These are phyloP conservation scores for Paecilomyces variotii DNA, from an alignment of 2,329 filamentous ascomycete genomes.

Conservation along the genomic window DNA sequence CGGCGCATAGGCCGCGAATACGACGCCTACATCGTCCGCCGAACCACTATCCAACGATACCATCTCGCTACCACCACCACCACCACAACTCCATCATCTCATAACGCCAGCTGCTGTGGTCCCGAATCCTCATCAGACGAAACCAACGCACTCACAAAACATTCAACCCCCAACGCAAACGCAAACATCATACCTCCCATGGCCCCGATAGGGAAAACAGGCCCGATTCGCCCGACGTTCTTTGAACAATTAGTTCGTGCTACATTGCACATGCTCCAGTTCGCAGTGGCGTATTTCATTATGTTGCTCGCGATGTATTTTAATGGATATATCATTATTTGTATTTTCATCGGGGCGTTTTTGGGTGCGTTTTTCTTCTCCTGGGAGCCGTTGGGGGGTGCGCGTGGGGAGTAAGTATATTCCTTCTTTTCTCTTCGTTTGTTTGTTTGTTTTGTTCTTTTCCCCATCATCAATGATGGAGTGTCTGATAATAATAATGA, in stretches of 20 bases:
- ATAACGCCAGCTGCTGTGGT: neutral
- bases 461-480: neutral
- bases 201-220: neutral
- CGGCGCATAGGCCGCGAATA: conserved; percentile 65
- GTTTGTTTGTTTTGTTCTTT: neutral
- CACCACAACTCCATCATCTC: neutral
- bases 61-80: neutral
- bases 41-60: conserved; percentile 31
- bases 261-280: conserved; percentile 60
- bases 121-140: neutral
- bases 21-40: conserved; percentile 56
- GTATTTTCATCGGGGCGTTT: conserved; percentile 68
- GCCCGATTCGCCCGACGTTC: conserved; percentile 45
- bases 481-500: neutral
- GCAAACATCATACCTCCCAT: neutral
- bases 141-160: neutral
- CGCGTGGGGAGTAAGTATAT: neutral
- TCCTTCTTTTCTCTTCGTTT: neutral
- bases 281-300: conserved; percentile 68
- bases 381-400: conserved; percentile 47
- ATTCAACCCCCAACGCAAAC: neutral
- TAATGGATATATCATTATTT: conserved; percentile 70
- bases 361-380: conserved; percentile 65
- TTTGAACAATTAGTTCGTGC: conserved; percentile 61
- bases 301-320: conserved; percentile 63